Conservation (phyloP, 176 grass and related monocot genomes). For the Zea luxurians region DNA sequence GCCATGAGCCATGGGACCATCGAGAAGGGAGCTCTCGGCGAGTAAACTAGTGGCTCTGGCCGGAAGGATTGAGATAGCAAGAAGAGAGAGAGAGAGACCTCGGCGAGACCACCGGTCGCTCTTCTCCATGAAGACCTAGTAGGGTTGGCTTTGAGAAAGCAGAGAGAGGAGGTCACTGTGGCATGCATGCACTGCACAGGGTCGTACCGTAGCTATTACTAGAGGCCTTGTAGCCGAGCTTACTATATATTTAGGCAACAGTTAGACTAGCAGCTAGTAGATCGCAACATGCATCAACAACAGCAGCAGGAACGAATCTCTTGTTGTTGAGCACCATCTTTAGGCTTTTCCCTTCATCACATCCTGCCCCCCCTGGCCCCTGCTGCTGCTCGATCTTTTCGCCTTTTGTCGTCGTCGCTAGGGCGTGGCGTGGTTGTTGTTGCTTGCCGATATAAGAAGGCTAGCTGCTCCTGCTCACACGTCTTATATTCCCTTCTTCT, state of each 20-base stretch:
- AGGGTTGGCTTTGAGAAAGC: constrained; percentile 54
- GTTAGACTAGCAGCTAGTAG: background rate
- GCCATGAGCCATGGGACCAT: constrained; percentile 21
- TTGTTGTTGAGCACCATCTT: constrained; percentile 36
- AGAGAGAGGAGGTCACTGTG: constrained; percentile 47
- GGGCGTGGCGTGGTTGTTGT: background rate
- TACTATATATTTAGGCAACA: too few species aligned
- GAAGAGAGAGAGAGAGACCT: constrained; percentile 11
- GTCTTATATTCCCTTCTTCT: constrained; percentile 34
- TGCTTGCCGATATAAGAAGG: constrained; percentile 43
- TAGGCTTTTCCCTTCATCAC: constrained; percentile 60
- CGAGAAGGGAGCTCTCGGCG: constrained; percentile 47
- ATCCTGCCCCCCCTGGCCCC: constrained; percentile 48
- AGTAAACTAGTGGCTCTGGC: constrained; percentile 13
- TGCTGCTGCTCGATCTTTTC: constrained; percentile 36
- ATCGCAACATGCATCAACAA: background rate
- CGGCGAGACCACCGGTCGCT: constrained; percentile 49
- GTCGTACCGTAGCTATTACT: too few species aligned
- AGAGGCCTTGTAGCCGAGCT: too few species aligned
- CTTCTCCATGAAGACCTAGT: constrained; percentile 58
- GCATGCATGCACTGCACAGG: background rate
- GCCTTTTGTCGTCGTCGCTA: constrained; percentile 9
- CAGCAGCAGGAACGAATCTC: constrained; percentile 39
- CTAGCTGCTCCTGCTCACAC: constrained; percentile 22
- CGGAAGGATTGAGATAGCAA: background rate